Evolutionary conservation across 306 rosid genomes (phyloP), one percentile per base, ranked within the genome.

Genomic region (Gastrolobium villosum): DNA sequence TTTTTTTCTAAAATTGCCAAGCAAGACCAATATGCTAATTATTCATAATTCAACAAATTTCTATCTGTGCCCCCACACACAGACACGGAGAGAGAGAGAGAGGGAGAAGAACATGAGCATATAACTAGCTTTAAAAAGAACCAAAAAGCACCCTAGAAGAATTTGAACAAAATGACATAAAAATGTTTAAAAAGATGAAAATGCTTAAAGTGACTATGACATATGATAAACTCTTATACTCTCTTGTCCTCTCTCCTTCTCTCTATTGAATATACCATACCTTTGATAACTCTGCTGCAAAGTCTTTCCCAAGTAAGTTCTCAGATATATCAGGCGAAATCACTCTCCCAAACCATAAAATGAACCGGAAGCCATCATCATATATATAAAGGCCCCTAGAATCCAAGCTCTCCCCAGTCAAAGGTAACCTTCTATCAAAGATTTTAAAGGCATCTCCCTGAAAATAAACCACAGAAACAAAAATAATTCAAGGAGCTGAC

Each of bases 231-330:
- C 26, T 20, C 26, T 20, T 20, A 20, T 20, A 20, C 26, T 20
- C 26, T 20, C 26, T 20, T 0, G 26, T 20, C 26, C 26, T 20
- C 26, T 20, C 26, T 20, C 26, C 26, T 20, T 20, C 26, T 20
- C 26, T 20, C 26, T 20, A 20, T 20, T 20, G 44, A 68, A 81
- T 60, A 75, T 56, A 64, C 32, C 72, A 80, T 89, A 96, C 99
- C 99, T 91, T 91, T n/a, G 97, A 96, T 78, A 91, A 82, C 68
- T 96, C 99, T n/a, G 97, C 91, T 1, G 97, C 96, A 78, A 90
- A 91, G 78, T 91, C 99, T 43, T 86, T 75, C 78, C 98, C 99
- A 30, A 91, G 97, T 84, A 96, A 80, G 83, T 90, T 88, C 92
- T 82, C 90, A 13, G 98, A 91, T 70, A 96, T 83, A 61, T 96